A percentile compares a stretch with the other conserved stretches of the same genome.
Evolutionary conservation across 116 monocot species (phyloP).

Genomic region (Iris pallida): DNA sequence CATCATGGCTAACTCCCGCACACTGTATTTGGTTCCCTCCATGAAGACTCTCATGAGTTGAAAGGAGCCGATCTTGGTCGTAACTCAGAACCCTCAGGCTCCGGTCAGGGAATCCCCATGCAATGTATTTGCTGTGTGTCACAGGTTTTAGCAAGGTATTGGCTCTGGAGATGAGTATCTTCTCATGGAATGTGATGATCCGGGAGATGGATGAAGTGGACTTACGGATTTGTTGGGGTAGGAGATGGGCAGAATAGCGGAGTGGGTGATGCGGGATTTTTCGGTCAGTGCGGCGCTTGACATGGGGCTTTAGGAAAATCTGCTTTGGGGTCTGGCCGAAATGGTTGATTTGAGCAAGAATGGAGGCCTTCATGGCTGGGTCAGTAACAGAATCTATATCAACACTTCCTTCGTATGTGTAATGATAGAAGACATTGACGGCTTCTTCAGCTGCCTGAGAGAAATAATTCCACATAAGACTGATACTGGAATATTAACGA

Average conservation of each 20-base stretch:
- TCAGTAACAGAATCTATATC: slow-evolving; percentile 95
- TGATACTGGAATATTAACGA: too few species aligned
- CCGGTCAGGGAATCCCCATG: slow-evolving; percentile 97
- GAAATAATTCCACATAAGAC: background rate
- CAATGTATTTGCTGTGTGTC: slow-evolving; percentile 74
- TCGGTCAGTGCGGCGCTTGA: slow-evolving; percentile 58
- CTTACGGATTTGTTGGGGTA: slow-evolving; percentile 57
- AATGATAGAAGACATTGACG: slow-evolving; percentile 97
- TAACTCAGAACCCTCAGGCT: slow-evolving; percentile 85
- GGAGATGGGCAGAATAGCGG: slow-evolving; percentile 49
- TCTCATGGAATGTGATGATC: slow-evolving; percentile 76
- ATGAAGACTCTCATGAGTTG: slow-evolving; percentile 91
- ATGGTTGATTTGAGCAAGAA: slow-evolving; percentile 97
- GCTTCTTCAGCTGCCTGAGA: slow-evolving; percentile 96
- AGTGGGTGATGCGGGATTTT: slow-evolving; percentile 71
- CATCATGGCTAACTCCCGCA: slow-evolving; percentile 79
- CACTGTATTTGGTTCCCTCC: slow-evolving; percentile 92
- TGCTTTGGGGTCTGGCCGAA: slow-evolving; percentile 99
- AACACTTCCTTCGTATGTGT: slow-evolving; percentile 97
- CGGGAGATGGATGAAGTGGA: slow-evolving; percentile 63
- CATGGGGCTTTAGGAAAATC: slow-evolving; percentile 84
- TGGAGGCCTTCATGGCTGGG: slow-evolving; percentile 97
- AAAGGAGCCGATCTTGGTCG: slow-evolving; percentile 84
- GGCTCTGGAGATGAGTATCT: slow-evolving; percentile 53
- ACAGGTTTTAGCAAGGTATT: slow-evolving; percentile 75